Percentiles rank a stretch among this genome's conserved stretches.
Evolutionary conservation across 192 early-diverging fungal species (phyloP).

Genomic region (Podila verticillata): DNA sequence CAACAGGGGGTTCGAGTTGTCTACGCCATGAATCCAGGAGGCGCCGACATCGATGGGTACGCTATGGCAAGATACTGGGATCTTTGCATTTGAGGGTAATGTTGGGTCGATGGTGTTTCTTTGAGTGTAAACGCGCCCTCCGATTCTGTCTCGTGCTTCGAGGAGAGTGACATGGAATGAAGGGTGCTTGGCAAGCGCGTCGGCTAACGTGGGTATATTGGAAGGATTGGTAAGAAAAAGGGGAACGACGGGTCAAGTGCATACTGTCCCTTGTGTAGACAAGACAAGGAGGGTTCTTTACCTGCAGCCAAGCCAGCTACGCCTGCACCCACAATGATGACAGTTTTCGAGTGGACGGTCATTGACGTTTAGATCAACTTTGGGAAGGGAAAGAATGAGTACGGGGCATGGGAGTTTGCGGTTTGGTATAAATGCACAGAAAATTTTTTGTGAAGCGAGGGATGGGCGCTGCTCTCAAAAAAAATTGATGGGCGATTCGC

Average conservation of each 20-base stretch:
- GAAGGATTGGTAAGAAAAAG: background rate
- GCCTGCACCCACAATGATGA: slow-evolving; percentile 43
- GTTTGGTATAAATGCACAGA: background rate
- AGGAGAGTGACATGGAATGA: slow-evolving; percentile 27
- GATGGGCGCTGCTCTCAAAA: background rate
- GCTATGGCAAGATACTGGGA: slow-evolving; percentile 4
- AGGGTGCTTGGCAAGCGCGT: slow-evolving; percentile 22
- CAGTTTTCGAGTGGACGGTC: slow-evolving; percentile 4
- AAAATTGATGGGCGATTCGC: background rate
- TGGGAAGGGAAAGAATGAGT: background rate
- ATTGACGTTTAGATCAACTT: background rate
- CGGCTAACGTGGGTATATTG: slow-evolving; percentile 10
- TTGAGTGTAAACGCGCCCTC: slow-evolving; percentile 34
- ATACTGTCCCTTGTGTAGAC: too few species aligned
- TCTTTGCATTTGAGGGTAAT: slow-evolving; percentile 1
- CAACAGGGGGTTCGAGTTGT: slow-evolving; percentile 25
- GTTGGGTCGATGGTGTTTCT: slow-evolving; percentile 4
- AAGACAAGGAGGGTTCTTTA: background rate
- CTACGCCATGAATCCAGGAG: slow-evolving; percentile 51
- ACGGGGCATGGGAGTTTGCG: too few species aligned
- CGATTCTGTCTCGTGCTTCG: slow-evolving; percentile 35
- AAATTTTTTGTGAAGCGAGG: background rate
- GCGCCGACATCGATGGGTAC: slow-evolving; percentile 44
- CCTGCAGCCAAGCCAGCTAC: slow-evolving; percentile 37
- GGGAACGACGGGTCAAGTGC: background rate